phyloP scores from a whole-genome alignment of 2,329 filamentous ascomycete genomes.

The Blastomyces silverae region DNA sequence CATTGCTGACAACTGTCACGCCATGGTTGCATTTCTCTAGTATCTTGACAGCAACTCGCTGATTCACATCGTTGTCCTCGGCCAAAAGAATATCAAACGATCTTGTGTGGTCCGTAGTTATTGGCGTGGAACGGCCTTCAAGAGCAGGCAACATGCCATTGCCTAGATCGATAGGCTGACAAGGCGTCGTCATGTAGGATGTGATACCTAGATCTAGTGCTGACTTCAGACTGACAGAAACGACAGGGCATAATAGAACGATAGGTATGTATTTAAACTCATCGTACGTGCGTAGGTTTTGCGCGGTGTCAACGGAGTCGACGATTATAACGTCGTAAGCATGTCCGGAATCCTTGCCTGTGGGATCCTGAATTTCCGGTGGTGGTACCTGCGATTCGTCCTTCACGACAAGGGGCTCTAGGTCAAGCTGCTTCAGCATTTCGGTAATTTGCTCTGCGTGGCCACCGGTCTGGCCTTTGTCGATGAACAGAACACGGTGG shows the following conservation, averaged over 20 bases:
- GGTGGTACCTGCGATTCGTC: constrained; percentile 61
- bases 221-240: constrained; percentile 87
- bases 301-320: constrained; percentile 86
- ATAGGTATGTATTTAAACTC: constrained; percentile 98
- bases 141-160: constrained; percentile 95
- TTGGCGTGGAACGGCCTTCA: constrained; percentile 85
- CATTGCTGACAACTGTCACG: constrained; percentile 79
- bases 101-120: constrained; percentile 85
- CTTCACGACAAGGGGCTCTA: constrained; percentile 77
- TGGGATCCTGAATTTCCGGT: constrained; percentile 47
- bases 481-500: constrained; percentile 89
- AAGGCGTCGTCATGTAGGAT: constrained; percentile 98
- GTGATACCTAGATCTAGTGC: constrained; percentile 92
- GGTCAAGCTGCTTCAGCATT: constrained; percentile 71
- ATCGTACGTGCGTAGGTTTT: constrained; percentile 74
- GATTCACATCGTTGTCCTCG: constrained; percentile 96
- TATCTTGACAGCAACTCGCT: constrained; percentile 91
- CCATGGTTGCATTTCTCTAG: constrained; percentile 81
- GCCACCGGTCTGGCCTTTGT: constrained; percentile 69
- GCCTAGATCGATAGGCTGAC: constrained; percentile 84
- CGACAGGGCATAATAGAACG: constrained; percentile 79
- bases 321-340: constrained; percentile 94
- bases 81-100: constrained; percentile 93
- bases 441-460: constrained; percentile 63
- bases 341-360: constrained; percentile 45